Percentiles rank a stretch among this genome's conserved stretches.
These are phyloP conservation scores for Boletus rubescentipes DNA, from an alignment of 768 basidiomycete genomes.

Conservation along the genomic window DNA sequence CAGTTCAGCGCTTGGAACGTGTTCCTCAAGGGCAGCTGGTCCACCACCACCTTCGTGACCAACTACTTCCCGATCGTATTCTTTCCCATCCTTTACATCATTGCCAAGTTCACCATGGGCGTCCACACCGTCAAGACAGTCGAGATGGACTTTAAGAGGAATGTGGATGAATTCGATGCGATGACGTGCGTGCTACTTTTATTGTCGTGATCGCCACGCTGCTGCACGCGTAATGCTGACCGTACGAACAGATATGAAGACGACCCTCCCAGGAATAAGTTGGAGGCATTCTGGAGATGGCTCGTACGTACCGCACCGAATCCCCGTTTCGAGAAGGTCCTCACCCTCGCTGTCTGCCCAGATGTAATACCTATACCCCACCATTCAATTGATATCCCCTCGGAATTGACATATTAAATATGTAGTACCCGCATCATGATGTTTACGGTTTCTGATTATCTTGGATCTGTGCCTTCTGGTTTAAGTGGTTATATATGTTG, in stretches of 20 bases:
- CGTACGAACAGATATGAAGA: constrained; percentile 24
- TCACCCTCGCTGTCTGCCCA: background rate
- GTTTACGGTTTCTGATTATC: too few species aligned
- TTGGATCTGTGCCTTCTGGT: too few species aligned
- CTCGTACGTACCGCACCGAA: constrained; percentile 15
- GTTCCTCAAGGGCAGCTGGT: constrained; percentile 39
- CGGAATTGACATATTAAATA: too few species aligned
- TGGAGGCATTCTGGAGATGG: constrained; percentile 31
- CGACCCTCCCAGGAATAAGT: constrained; percentile 24
- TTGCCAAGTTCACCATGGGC: constrained; percentile 19
- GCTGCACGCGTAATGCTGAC: background rate
- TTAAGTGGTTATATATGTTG: too few species aligned
- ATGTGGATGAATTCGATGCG: constrained; percentile 29
- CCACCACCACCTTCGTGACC: constrained; percentile 39
- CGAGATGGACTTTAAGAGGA: constrained; percentile 30
- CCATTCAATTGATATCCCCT: background rate
- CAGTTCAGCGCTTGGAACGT: constrained; percentile 41
- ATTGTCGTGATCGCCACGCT: background rate
- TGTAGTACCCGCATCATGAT: background rate
- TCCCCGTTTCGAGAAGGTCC: background rate
- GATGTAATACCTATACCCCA: constrained; percentile 7
- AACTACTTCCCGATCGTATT: constrained; percentile 41
- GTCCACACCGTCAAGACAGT: background rate
- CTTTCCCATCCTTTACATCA: constrained; percentile 48
- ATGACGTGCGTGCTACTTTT: constrained; percentile 18